Percentiles rank a stretch among this genome's conserved stretches.
phyloP scores from a whole-genome alignment of 2,329 filamentous ascomycete genomes.

The Tolypocladium cylindrosporum region DNA sequence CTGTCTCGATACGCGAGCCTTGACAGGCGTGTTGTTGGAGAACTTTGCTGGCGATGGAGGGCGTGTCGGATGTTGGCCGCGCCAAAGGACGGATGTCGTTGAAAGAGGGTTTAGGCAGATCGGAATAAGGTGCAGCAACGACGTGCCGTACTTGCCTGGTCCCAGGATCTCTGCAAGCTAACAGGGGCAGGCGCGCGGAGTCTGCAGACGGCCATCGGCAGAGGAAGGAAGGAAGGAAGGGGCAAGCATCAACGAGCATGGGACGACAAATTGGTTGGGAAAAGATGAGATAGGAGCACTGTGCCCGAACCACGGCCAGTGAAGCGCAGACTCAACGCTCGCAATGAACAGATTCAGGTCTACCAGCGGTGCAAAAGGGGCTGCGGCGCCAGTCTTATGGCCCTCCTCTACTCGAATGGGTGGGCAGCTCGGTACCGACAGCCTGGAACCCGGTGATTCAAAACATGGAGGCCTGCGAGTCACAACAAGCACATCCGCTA shows the following conservation, averaged over 20 bases:
- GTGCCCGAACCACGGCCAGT: background rate
- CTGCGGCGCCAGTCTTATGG: background rate
- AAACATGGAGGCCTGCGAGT: background rate
- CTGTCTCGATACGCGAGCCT: background rate
- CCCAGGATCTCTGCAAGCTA: background rate
- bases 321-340: background rate
- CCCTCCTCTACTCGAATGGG: background rate
- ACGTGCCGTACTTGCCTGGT: too few relatives aligned
- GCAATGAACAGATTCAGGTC: background rate
- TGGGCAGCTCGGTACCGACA: background rate
- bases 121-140: too few relatives aligned
- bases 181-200: background rate
- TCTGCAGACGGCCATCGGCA: background rate
- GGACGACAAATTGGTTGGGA: background rate
- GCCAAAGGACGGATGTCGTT: background rate
- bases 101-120: background rate
- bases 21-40: background rate
- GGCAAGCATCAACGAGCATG: background rate
- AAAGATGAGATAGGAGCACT: background rate
- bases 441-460: background rate
- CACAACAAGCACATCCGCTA: background rate
- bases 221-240: background rate
- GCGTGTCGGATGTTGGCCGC: background rate
- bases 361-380: background rate
- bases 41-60: background rate